A percentile compares a stretch with the other conserved stretches of the same genome.
phyloP scores from a whole-genome alignment of 176 grass and related monocot species.

The Guadua angustifolia region DNA sequence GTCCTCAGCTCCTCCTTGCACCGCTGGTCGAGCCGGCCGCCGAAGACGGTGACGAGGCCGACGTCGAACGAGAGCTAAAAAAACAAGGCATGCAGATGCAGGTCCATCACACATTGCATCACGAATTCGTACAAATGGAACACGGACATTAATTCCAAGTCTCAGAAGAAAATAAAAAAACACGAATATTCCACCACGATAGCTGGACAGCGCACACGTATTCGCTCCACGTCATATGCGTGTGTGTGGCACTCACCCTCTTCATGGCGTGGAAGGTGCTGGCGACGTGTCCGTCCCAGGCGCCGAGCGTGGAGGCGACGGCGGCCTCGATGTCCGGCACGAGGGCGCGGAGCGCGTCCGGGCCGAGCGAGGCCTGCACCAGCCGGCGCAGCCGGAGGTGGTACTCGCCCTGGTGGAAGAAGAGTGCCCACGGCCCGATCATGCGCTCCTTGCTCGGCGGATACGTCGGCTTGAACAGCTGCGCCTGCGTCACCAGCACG shows the following conservation, averaged over 20 bases:
- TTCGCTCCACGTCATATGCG: neutral
- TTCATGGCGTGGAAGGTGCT: constrained; percentile 69
- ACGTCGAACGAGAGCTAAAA: constrained; percentile 65
- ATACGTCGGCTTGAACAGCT: constrained; percentile 71
- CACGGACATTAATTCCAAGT: neutral
- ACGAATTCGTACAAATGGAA: neutral
- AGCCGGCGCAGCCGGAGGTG: constrained; percentile 56
- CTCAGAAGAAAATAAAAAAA: neutral
- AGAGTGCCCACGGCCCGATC: constrained; percentile 63
- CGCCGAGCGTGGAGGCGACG: constrained; percentile 35
- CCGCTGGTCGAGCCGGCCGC: constrained; percentile 27
- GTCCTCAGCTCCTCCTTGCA: constrained; percentile 47
- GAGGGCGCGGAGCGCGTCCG: constrained; percentile 53
- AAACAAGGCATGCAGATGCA: neutral
- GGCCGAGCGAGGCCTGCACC: constrained; percentile 51
- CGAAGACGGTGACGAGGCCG: constrained; percentile 56
- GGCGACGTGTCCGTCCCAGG: constrained; percentile 43
- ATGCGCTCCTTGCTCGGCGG: constrained; percentile 71
- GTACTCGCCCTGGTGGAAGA: constrained; percentile 74
- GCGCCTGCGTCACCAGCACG: constrained; percentile 64
- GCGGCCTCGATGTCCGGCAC: constrained; percentile 56
- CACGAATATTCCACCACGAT: neutral
- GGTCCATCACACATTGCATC: neutral
- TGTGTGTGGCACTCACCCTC: constrained; percentile 37
- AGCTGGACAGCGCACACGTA: neutral